These are phyloP conservation scores for Tricladium varicosporioides DNA, from an alignment of 2,329 filamentous ascomycete genomes.

Conservation along the genomic window DNA sequence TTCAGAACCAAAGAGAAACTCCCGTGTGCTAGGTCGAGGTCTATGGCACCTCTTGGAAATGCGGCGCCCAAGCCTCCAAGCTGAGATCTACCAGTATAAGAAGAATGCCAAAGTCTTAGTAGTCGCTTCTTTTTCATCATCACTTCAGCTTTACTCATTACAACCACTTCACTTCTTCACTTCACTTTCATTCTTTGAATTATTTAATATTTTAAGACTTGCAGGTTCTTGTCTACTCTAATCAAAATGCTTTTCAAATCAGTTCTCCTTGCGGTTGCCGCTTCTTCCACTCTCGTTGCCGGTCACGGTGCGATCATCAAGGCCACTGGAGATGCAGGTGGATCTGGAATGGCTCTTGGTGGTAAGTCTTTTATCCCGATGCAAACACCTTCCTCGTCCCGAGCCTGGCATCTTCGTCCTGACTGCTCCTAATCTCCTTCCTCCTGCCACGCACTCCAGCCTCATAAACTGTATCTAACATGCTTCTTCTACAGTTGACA, in stretches of 20 bases:
- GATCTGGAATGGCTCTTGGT: conserved; percentile 1
- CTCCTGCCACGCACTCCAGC: background rate
- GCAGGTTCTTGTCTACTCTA: conserved; percentile 5
- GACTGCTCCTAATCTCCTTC: background rate
- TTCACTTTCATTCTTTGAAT: background rate
- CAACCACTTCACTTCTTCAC: background rate
- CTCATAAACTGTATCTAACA: background rate
- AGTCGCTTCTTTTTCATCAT: background rate
- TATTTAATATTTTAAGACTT: conserved; percentile 3
- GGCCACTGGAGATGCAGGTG: conserved; percentile 5
- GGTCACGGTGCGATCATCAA: conserved; percentile 8
- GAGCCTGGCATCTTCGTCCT: too few relatives aligned
- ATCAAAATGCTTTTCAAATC: conserved; percentile 5
- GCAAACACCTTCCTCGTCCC: too few relatives aligned
- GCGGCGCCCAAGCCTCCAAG: too few relatives aligned
- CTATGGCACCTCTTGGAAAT: too few relatives aligned
- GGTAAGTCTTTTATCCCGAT: background rate
- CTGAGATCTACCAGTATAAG: too few relatives aligned
- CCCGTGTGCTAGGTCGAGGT: too few relatives aligned
- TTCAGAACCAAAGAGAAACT: too few relatives aligned
- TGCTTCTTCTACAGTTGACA: conserved; percentile 48
- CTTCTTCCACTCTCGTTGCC: conserved; percentile 3
- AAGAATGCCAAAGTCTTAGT: too few relatives aligned
- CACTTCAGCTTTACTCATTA: background rate
- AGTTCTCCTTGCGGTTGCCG: conserved; percentile 1